These are phyloP conservation scores for Cardamine occulta DNA, from an alignment of 345 rosid genomes.

Conservation along the genomic window DNA sequence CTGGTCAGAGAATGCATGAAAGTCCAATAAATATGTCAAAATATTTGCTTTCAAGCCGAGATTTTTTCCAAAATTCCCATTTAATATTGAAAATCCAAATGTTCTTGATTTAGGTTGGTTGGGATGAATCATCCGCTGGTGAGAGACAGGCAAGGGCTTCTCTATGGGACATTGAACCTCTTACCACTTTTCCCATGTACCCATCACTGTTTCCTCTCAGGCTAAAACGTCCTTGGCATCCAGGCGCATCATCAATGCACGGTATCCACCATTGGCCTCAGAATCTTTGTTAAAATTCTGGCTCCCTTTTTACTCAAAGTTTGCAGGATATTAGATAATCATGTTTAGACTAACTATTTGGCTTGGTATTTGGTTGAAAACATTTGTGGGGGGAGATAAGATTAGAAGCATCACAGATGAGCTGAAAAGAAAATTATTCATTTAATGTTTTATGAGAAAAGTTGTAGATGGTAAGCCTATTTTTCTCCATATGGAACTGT, in stretches of 20 bases:
- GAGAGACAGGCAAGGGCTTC: constrained; percentile 80
- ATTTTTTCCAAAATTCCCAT: not conserved
- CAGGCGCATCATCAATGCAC: constrained; percentile 55
- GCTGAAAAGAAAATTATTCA: not conserved
- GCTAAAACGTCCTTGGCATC: constrained; percentile 72
- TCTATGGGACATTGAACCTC: constrained; percentile 75
- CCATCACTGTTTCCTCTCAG: constrained; percentile 74
- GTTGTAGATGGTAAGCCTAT: not conserved
- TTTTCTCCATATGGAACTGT: not conserved
- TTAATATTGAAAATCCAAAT: not conserved
- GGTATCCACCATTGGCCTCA: constrained; percentile 43
- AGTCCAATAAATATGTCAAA: not conserved
- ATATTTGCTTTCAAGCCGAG: not conserved
- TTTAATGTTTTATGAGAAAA: not conserved
- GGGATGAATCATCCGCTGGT: constrained; percentile 81
- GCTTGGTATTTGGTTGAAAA: not conserved
- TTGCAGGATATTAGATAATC: not conserved
- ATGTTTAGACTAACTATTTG: not conserved
- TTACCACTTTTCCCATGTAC: constrained; percentile 79
- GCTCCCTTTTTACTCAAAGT: not conserved
- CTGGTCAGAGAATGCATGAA: constrained; percentile 10
- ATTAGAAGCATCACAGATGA: not conserved
- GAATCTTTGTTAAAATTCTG: not conserved
- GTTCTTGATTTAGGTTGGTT: constrained; percentile 60
- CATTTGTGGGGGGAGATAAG: not conserved